Base-by-base conservation (phyloP, 805 yeast species). In the Citeromyces matritensis region DNA sequence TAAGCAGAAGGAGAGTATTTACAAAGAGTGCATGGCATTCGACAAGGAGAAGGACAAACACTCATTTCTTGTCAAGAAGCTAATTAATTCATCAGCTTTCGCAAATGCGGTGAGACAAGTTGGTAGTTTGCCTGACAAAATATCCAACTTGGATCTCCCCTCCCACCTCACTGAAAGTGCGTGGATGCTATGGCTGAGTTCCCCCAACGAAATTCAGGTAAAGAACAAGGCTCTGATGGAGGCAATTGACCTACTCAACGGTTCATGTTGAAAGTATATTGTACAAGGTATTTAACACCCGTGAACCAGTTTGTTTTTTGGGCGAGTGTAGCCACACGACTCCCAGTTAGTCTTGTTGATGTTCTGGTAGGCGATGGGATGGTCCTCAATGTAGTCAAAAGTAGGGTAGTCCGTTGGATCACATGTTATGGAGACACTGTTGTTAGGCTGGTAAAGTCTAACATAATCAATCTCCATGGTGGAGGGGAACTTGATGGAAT, bases 321-420 rank as follows among this genome's bases (percentile, higher is more conserved):
- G 95, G 46, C 55, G 53, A 3, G 51, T 36, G 49, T 74, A 88
- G 1, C 95, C 95, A 0, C 93, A 85, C 8, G 41, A 56, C 24
- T 56, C 63, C 94, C 95, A 88, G 7, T 56, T 39, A 0, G 97
- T 88, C 33, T 65, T 40, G 53, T 88, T 88, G 30, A 61, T 48
- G 50, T 84, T 69, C 27, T 49, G 36, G 49, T 88, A 88, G 1
- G 91, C 91, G 30, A 61, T 60, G 33, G 58, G 48, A 51, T 88
- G 97, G 19, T 49, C 45, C 31, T 71, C 53, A 42, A 88, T 88
- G 59, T 88, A 88, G 44, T 82, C 85, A 40, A 62, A 60, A 0
- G 97, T 91, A 33, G 97, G 97, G 48, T 64, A 73, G 47, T 70
- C 93, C 0, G 44, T 56, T 0, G 98, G 97, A 48, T 86, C 96